Percentiles rank a stretch among this genome's conserved stretches.
These are phyloP conservation scores for Suhomyces choctaworum DNA, from an alignment of 1,139 yeast species.

Conservation along the genomic window DNA sequence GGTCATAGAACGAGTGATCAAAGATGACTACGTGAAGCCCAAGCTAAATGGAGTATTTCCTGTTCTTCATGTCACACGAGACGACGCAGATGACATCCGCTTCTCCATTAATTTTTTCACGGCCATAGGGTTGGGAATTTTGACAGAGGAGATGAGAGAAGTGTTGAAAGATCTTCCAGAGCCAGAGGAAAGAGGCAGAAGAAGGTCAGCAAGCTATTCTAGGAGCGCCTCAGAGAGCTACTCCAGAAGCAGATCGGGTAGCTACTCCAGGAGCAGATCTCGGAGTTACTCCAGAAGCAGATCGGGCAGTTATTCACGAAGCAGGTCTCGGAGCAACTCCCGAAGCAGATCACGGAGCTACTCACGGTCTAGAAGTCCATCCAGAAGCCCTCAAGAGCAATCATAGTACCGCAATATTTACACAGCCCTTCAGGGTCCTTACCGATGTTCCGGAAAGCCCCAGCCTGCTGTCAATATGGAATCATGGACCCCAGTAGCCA, in stretches of 20 bases:
- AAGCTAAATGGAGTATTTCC: constrained; percentile 53
- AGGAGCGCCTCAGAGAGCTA: constrained; percentile 12
- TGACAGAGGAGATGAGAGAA: constrained; percentile 81
- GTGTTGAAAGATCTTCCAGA: constrained; percentile 42
- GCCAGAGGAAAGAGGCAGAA: constrained; percentile 20
- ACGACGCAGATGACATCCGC: constrained; percentile 58
- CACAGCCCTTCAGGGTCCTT: too few species aligned
- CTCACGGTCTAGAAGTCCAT: too few species aligned
- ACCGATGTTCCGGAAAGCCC: too few species aligned
- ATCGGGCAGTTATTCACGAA: constrained; percentile 22
- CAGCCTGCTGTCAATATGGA: too few species aligned
- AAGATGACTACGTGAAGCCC: constrained; percentile 47
- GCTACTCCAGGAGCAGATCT: constrained; percentile 12
- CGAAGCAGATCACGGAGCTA: constrained; percentile 21
- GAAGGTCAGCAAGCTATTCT: constrained; percentile 22
- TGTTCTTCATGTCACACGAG: constrained; percentile 37
- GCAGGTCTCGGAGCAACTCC: constrained; percentile 21
- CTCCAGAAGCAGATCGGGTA: constrained; percentile 12
- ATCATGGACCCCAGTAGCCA: too few species aligned
- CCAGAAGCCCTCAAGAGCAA: too few species aligned
- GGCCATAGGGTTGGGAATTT: constrained; percentile 82
- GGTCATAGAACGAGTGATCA: constrained; percentile 49
- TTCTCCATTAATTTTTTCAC: constrained; percentile 91
- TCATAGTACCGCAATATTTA: too few species aligned
- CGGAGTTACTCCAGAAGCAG: constrained; percentile 23